Evolutionary conservation across 2,329 filamentous ascomycete genomes (phyloP).

Genomic region (Aspergillus sp.): DNA sequence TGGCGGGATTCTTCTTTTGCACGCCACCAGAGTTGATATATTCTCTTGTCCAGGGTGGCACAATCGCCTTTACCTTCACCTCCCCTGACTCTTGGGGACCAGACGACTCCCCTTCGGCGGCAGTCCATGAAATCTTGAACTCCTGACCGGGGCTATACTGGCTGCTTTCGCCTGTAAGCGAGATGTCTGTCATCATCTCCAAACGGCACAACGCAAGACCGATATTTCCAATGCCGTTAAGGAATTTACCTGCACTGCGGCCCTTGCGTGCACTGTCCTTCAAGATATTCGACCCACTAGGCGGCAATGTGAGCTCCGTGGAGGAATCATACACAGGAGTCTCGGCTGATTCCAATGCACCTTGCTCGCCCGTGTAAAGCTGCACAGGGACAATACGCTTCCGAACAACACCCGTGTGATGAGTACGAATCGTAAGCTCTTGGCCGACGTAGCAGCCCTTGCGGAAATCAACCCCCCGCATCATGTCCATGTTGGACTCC

Average conservation of each 20-base stretch:
- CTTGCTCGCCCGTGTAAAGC: slow-evolving; percentile 55
- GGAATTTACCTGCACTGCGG: slow-evolving; percentile 74
- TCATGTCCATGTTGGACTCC: slow-evolving; percentile 84
- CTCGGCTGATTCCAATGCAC: slow-evolving; percentile 46
- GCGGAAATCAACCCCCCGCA: slow-evolving; percentile 80
- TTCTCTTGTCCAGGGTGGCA: slow-evolving; percentile 68
- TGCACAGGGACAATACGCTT: slow-evolving; percentile 82
- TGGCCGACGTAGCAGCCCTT: slow-evolving; percentile 98
- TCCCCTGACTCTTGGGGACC: slow-evolving; percentile 31
- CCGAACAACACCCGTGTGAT: slow-evolving; percentile 87
- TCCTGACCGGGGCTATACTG: slow-evolving; percentile 57
- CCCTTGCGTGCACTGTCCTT: slow-evolving; percentile 48
- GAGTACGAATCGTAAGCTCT: slow-evolving; percentile 91
- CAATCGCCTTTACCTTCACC: slow-evolving; percentile 69
- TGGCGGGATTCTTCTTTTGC: slow-evolving; percentile 24
- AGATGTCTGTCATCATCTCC: slow-evolving; percentile 83
- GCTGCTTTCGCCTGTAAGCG: slow-evolving; percentile 63
- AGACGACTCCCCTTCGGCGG: slow-evolving; percentile 37
- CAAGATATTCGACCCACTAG: slow-evolving; percentile 49
- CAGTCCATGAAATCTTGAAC: slow-evolving; percentile 54
- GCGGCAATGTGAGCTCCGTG: slow-evolving; percentile 23
- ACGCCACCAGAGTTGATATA: slow-evolving; percentile 35
- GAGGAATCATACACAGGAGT: slow-evolving; percentile 32
- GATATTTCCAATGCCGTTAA: slow-evolving; percentile 75
- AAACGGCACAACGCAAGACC: slow-evolving; percentile 82